Percentiles rank a stretch among this genome's conserved stretches.
These are phyloP conservation scores for Vanilla planifolia DNA, from an alignment of 106 monocot genomes.

Conservation along the genomic window DNA sequence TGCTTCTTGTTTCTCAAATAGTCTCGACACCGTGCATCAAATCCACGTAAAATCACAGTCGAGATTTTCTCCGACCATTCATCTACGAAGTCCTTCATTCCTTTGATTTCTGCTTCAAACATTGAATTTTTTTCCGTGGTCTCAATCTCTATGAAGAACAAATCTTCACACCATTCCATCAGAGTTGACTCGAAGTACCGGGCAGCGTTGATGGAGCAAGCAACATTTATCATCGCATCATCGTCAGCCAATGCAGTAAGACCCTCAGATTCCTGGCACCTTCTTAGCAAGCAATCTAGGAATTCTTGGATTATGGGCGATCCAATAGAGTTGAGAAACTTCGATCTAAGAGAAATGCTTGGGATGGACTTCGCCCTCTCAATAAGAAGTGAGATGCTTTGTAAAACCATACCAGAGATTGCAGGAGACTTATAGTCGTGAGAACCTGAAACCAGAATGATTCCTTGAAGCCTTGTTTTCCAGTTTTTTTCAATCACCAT, in stretches of 20 bases:
- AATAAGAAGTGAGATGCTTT: conserved; percentile 42
- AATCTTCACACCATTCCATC: conserved; percentile 84
- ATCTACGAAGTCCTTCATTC: conserved; percentile 33
- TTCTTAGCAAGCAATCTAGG: conserved; percentile 42
- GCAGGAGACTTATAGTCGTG: conserved; percentile 74
- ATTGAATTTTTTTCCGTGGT: conserved; percentile 17
- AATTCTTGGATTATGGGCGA: conserved; percentile 49
- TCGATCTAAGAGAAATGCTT: conserved; percentile 44
- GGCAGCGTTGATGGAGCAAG: conserved; percentile 64
- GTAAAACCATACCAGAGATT: conserved; percentile 38
- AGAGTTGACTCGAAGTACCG: conserved; percentile 50
- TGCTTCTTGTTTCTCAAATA: conserved; percentile 86
- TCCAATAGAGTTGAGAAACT: conserved; percentile 49
- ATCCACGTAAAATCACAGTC: conserved; percentile 70
- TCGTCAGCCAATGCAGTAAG: conserved; percentile 96
- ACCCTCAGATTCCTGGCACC: conserved; percentile 95
- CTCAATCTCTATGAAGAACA: conserved; percentile 86
- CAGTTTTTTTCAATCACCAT: conserved; percentile 62
- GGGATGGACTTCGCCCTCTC: conserved; percentile 65
- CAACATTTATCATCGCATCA: conserved; percentile 76
- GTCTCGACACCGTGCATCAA: conserved; percentile 70
- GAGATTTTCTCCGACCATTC: conserved; percentile 80
- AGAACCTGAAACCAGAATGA: conserved; percentile 31
- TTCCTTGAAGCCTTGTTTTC: conserved; percentile 40
- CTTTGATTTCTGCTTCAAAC: conserved; percentile 54